Evolutionary conservation across 495 filamentous ascomycete species (phyloP).

Genomic region (Neurospora sp.): DNA sequence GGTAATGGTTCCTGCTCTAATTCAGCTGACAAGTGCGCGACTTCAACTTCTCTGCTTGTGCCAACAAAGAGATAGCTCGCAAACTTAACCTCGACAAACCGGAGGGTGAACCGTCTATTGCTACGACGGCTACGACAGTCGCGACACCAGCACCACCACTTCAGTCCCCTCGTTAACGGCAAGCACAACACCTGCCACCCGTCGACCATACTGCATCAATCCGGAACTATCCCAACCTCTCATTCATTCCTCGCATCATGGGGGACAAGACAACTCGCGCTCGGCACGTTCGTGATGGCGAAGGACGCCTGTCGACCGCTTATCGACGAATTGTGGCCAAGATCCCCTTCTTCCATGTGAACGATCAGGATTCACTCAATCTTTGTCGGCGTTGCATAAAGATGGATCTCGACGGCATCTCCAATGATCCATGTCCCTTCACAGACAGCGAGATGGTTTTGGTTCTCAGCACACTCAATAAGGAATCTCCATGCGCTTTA

Average conservation of each 20-base stretch:
- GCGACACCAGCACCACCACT: background rate
- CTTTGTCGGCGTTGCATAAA: background rate
- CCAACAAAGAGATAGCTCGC: too few relatives aligned
- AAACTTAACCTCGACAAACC: too few relatives aligned
- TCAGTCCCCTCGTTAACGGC: background rate
- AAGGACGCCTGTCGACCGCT: background rate
- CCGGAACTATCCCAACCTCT: background rate
- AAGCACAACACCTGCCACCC: background rate
- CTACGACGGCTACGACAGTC: background rate
- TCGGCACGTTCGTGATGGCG: rapidly evolving
- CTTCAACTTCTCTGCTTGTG: too few relatives aligned
- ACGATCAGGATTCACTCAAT: background rate
- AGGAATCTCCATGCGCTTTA: background rate
- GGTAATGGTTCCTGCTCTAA: too few relatives aligned
- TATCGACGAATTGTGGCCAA: rapidly evolving
- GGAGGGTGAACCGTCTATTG: background rate
- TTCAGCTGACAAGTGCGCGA: too few relatives aligned
- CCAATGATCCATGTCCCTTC: background rate
- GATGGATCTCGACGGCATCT: background rate
- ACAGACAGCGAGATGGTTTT: background rate
- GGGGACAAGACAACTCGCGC: background rate
- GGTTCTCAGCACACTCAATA: background rate
- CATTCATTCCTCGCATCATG: background rate
- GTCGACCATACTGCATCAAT: background rate
- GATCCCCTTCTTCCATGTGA: background rate